Evolutionary conservation across 164 flowering plant genomes (phyloP).

Genomic region (Vitis vinifera): ASM3070453v1 NC_081820.1:704001-704500

Average conservation of each 20-base stretch:
- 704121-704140: too few species aligned
- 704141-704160: too few species aligned
- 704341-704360: constrained; percentile 17
- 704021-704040: too few species aligned
- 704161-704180: too few species aligned
- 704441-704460: constrained; percentile 18
- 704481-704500: constrained; percentile 14
- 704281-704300: constrained; percentile 16
- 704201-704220: neutral
- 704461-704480: constrained; percentile 14
- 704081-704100: too few species aligned
- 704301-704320: constrained; percentile 13
- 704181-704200: too few species aligned
- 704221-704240: constrained; percentile 16
- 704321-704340: constrained; percentile 17
- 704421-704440: constrained; percentile 14
- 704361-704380: constrained; percentile 13
- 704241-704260: constrained; percentile 10
- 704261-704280: constrained; percentile 10
- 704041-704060: too few species aligned
- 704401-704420: constrained; percentile 2
- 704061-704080: too few species aligned
- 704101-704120: too few species aligned
- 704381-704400: constrained; percentile 12
- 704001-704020: too few species aligned